Evolutionary conservation across 257 asterid genomes (phyloP).

Genomic region (Thymus mandschuricus): DNA sequence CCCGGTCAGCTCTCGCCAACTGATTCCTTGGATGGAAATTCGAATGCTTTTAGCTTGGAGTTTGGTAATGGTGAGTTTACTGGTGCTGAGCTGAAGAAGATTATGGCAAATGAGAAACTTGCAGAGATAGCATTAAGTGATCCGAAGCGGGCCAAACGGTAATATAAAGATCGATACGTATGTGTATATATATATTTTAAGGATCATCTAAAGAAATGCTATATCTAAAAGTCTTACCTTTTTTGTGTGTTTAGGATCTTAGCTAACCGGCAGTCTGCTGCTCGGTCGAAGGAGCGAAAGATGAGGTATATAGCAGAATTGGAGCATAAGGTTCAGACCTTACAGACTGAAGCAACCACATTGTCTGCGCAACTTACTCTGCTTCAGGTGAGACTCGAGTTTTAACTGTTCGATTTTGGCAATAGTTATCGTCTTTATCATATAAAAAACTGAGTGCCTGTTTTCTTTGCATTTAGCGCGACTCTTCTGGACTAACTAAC

Average conservation of each 20-base stretch:
- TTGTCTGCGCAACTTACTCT: slow-evolving; percentile 73
- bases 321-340: slow-evolving; percentile 80
- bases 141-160: slow-evolving; percentile 82
- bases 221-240: not conserved
- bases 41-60: slow-evolving; percentile 60
- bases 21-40: slow-evolving; percentile 53
- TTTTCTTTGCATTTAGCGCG: slow-evolving; percentile 51
- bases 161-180: not conserved
- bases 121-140: slow-evolving; percentile 67
- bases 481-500: slow-evolving; percentile 60
- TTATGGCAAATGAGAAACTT: slow-evolving; percentile 71
- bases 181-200: not conserved
- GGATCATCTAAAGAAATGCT: not conserved
- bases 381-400: slow-evolving; percentile 58
- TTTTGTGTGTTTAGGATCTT: slow-evolving; percentile 52
- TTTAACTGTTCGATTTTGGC: slow-evolving; percentile 1
- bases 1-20: slow-evolving; percentile 60
- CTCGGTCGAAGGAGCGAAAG: slow-evolving; percentile 78
- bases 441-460: slow-evolving; percentile 8
- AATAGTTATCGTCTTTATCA: not conserved
- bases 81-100: slow-evolving; percentile 71
- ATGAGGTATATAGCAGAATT: slow-evolving; percentile 66
- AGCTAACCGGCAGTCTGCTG: slow-evolving; percentile 79
- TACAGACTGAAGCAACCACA: slow-evolving; percentile 78
- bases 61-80: slow-evolving; percentile 75